Evolutionary conservation across 2,329 filamentous ascomycete species (phyloP), one percentile per base, ranked within the genome.

Genomic region (Ophiocordyceps robertsii): DNA sequence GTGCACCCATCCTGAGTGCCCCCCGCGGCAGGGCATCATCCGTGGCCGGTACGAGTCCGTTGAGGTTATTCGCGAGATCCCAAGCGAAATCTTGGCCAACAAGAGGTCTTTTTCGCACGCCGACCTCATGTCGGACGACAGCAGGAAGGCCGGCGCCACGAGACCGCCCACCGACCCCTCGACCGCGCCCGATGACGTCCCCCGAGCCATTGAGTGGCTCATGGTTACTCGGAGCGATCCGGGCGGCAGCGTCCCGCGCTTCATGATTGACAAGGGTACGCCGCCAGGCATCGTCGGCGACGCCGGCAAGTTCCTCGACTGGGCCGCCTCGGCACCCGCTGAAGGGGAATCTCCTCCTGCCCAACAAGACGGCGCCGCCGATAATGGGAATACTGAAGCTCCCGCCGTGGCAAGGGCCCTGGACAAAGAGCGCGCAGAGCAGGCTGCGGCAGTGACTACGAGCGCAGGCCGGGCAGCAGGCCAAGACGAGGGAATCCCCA

Each of bases 201-300:
- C 43, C 6, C 40, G 42, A 29, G 61, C 67, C 24, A 58, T 95
- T 2, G 88, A 95, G 59, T 95, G 88, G 88, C 75, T 92, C 46
- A 95, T 95, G 88, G 77, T 94, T 16, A 94, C 87, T 1, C 73
- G 88, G 39, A 90, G 84, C 57, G 87, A 95, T 52, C 87, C 88
- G 3, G 88, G 88, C 11, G 88, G 88, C 41, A 90, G 79, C 45
- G 88, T 95, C 16, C 88, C 88, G 1, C 75, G 84, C 13, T 94
- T 92, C 63, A 80, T 95, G 72, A 85, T 94, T n/a, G 88, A 94
- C 54, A 80, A 85, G 56, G 85, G 84, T 29, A 94, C 88, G 0
- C 88, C 88, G 0, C 77, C 73, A 11, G 84, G 84, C 31, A 92
- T 95, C 51, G 73, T 86, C 24, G 70, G 70, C 36, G 88, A 94